Evolutionary conservation across 768 basidiomycete species (phyloP).

Genomic region (Leccinum uliginosum): DNA sequence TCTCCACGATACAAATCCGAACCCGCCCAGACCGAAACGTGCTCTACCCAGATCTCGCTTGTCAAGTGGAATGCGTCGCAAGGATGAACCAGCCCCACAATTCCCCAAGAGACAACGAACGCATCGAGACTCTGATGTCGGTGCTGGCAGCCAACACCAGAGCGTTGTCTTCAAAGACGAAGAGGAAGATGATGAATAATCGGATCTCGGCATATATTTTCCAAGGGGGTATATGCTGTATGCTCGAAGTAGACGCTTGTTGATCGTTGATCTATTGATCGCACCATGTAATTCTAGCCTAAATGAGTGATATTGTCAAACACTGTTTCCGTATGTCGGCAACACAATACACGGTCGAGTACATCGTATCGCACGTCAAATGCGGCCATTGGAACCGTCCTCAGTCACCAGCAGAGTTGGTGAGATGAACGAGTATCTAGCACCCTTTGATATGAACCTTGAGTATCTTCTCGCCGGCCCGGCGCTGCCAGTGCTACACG

Average conservation of each 20-base stretch:
- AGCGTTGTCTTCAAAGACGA: constrained; percentile 6
- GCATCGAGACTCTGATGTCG: constrained; percentile 16
- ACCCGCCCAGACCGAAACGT: constrained; percentile 23
- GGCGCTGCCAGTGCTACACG: not conserved
- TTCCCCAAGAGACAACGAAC: constrained; percentile 25
- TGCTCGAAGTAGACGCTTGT: not conserved
- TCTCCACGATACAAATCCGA: constrained; percentile 9
- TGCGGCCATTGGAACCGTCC: not conserved
- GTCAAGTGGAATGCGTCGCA: constrained; percentile 1
- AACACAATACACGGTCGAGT: not conserved
- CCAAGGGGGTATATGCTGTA: not conserved
- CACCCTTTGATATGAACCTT: not conserved
- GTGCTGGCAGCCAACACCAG: constrained; percentile 5
- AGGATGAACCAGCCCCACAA: constrained; percentile 4
- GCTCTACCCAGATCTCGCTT: constrained; percentile 24
- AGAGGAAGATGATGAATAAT: constrained; percentile 16
- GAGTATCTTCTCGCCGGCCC: not conserved
- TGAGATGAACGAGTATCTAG: not conserved
- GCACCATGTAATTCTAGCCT: constrained; percentile 7
- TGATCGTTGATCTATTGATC: not conserved
- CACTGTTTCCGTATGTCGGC: not conserved
- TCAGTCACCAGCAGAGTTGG: not conserved
- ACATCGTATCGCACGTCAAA: not conserved
- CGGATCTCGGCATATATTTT: not conserved
- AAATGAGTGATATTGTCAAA: not conserved